These are phyloP conservation scores for Aspergillus heteromorphus DNA, from an alignment of 495 filamentous ascomycete species.

Conservation along the genomic window DNA sequence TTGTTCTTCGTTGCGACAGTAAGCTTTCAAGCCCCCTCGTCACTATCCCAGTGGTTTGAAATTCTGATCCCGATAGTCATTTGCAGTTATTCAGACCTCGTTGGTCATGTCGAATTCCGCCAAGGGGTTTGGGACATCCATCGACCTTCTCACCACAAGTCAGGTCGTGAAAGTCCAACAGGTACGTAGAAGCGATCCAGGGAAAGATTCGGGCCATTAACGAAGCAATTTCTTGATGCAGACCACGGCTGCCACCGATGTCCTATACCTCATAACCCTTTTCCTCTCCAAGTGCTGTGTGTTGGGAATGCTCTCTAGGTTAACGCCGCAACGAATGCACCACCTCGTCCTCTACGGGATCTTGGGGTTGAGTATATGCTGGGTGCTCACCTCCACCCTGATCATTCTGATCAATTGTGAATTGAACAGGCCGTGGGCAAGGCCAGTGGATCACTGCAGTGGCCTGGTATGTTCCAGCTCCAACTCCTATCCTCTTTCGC, in stretches of 20 bases:
- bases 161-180: not conserved
- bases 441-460: slow-evolving; percentile 17
- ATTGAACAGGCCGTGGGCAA: slow-evolving; percentile 22
- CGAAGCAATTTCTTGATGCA: not conserved
- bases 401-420: slow-evolving; percentile 23
- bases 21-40: not conserved
- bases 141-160: not conserved
- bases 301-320: not conserved
- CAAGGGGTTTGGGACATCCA: not conserved
- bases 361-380: not conserved
- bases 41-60: not conserved
- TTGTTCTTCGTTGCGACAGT: not conserved
- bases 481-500: not conserved
- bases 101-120: not conserved
- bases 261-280: not conserved
- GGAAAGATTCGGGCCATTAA: not conserved
- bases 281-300: slow-evolving; percentile 1
- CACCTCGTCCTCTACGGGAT: not conserved
- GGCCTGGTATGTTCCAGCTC: slow-evolving; percentile 20
- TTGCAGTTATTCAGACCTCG: not conserved
- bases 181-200: not conserved
- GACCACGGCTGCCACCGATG: not conserved
- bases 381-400: slow-evolving; percentile 10
- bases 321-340: not conserved
- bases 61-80: not conserved